Evolutionary conservation across 345 rosid genomes (phyloP).

Genomic region (Eucalyptus urophylla): DNA sequence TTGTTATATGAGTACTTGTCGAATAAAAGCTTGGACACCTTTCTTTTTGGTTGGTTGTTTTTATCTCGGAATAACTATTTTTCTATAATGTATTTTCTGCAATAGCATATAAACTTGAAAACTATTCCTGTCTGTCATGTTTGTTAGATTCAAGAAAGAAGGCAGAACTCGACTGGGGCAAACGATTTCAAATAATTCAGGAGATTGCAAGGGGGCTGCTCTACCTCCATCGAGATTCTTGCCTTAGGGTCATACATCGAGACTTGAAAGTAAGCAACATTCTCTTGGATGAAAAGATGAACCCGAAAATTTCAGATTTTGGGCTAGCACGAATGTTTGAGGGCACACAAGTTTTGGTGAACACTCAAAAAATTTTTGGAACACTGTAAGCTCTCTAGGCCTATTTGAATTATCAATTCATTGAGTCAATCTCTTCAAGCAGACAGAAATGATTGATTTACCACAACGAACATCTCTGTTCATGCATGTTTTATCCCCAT

Average conservation of each 20-base stretch:
- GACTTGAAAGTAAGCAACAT: conserved; percentile 21
- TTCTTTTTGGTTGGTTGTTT: too few species aligned
- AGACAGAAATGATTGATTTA: background rate
- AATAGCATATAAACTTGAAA: too few species aligned
- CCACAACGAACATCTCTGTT: background rate
- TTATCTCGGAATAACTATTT: too few species aligned
- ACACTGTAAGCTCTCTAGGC: background rate
- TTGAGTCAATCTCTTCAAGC: background rate
- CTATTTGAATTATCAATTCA: background rate
- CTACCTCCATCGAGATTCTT: conserved; percentile 21
- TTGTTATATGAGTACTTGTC: too few species aligned
- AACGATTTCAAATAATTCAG: conserved; percentile 4
- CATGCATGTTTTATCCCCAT: background rate
- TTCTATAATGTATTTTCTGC: too few species aligned
- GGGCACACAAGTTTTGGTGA: background rate
- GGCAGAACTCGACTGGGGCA: conserved; percentile 9
- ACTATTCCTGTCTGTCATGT: background rate
- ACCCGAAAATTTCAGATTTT: conserved; percentile 24
- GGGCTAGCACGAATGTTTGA: conserved; percentile 14
- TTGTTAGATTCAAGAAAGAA: background rate
- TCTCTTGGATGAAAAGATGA: conserved; percentile 15
- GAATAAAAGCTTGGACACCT: too few species aligned
- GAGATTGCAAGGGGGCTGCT: conserved; percentile 19
- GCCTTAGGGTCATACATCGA: conserved; percentile 15
- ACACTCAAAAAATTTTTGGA: conserved; percentile 11